A percentile compares a stretch with the other conserved stretches of the same genome.
phyloP scores from a whole-genome alignment of 768 basidiomycete genomes.

The Tylopilus felleus region DNA sequence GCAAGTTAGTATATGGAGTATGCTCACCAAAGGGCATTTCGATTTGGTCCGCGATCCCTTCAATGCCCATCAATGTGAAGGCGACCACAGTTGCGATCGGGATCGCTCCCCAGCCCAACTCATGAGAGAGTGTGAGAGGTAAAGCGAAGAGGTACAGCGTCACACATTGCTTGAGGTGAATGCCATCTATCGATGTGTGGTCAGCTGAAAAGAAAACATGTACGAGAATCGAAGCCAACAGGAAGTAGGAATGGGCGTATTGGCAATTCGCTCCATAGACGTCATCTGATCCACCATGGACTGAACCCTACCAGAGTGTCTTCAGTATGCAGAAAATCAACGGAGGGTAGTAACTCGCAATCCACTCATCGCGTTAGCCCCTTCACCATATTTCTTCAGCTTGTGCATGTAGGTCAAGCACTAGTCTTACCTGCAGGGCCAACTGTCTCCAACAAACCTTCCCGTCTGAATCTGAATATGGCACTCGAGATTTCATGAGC shows the following conservation, averaged over 20 bases:
- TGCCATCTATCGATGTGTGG: slow-evolving; percentile 53
- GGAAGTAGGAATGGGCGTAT: slow-evolving; percentile 77
- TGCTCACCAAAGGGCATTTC: slow-evolving; percentile 88
- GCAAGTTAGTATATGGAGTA: background rate
- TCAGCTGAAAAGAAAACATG: slow-evolving; percentile 8
- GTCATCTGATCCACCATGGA: slow-evolving; percentile 83
- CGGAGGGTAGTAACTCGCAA: slow-evolving; percentile 40
- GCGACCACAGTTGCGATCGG: slow-evolving; percentile 85
- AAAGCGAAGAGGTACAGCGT: slow-evolving; percentile 88
- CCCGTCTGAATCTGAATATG: slow-evolving; percentile 71
- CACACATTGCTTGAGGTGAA: slow-evolving; percentile 96
- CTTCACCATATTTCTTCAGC: slow-evolving; percentile 33
- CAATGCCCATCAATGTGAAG: slow-evolving; percentile 92
- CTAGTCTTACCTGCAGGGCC: slow-evolving; percentile 72
- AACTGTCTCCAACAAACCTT: slow-evolving; percentile 82
- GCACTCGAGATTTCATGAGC: slow-evolving; percentile 73
- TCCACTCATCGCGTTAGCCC: slow-evolving; percentile 72
- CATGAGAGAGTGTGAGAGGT: slow-evolving; percentile 82
- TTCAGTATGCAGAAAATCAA: slow-evolving; percentile 5
- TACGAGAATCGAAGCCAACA: slow-evolving; percentile 41
- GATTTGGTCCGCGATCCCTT: slow-evolving; percentile 93
- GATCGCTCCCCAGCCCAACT: slow-evolving; percentile 80
- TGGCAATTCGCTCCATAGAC: slow-evolving; percentile 87
- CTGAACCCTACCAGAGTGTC: slow-evolving; percentile 52
- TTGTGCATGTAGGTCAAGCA: background rate